Conservation (phyloP, 2,329 filamentous ascomycete species). For the Botrytis medusae region DNA sequence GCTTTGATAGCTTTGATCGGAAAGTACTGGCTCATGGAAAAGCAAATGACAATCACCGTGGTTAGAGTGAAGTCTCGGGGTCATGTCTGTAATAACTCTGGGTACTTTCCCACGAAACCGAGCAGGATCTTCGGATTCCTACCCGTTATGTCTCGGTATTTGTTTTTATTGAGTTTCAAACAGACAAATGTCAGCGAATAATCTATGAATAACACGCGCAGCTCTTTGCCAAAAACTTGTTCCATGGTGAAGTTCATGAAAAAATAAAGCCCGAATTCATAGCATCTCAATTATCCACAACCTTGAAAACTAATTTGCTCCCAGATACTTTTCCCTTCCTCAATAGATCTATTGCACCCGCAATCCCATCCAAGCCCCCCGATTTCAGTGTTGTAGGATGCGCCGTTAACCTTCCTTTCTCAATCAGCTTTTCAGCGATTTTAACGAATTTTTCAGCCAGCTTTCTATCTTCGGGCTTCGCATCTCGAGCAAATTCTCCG, state of each 20-base stretch:
- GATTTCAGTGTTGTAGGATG: conserved; percentile 7
- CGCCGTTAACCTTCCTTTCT: conserved; percentile 8
- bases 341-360: conserved; percentile 8
- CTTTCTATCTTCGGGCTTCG: conserved; percentile 13
- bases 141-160: neutral
- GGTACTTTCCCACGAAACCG: neutral
- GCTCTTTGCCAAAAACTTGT: neutral
- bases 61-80: neutral
- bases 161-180: neutral
- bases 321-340: conserved; percentile 16
- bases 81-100: neutral
- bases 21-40: neutral
- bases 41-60: neutral
- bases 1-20: neutral
- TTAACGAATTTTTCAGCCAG: conserved; percentile 16
- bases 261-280: neutral
- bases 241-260: neutral
- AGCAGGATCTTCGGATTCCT: neutral
- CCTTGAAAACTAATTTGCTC: conserved; percentile 2
- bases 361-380: neutral
- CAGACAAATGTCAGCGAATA: neutral
- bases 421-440: neutral
- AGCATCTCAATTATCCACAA: neutral
- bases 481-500: conserved; percentile 14
- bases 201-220: neutral